A percentile compares a stretch with the other conserved stretches of the same genome.
Evolutionary conservation across 768 basidiomycete genomes (phyloP).

Genomic region (Trametopsis cervina): DNA sequence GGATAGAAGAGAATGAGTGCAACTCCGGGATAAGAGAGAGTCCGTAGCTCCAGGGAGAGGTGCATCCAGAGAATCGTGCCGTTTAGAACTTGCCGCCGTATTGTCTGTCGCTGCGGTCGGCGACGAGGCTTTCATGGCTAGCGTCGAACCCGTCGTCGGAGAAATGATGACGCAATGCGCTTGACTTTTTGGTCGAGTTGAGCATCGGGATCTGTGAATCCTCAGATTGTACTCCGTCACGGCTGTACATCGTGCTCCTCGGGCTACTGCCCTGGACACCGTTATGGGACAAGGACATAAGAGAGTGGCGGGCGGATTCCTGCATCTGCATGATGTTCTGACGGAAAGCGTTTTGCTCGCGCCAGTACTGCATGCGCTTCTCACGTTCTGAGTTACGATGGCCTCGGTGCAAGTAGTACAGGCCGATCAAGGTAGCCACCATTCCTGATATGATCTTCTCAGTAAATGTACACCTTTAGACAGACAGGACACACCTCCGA

Average conservation of each 20-base stretch:
- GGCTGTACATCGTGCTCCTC: conserved; percentile 43
- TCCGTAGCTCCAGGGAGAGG: neutral
- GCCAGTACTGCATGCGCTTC: conserved; percentile 85
- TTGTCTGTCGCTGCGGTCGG: conserved; percentile 24
- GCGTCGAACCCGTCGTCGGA: conserved; percentile 44
- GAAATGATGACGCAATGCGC: conserved; percentile 46
- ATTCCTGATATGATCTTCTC: conserved; percentile 45
- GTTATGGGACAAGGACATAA: conserved; percentile 42
- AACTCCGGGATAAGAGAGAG: neutral
- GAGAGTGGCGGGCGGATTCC: conserved; percentile 62
- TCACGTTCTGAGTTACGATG: conserved; percentile 72
- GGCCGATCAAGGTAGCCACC: conserved; percentile 56
- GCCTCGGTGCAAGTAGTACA: conserved; percentile 67
- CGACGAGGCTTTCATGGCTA: conserved; percentile 40
- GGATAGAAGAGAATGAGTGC: too few species aligned
- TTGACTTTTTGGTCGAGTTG: conserved; percentile 34
- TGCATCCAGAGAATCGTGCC: neutral
- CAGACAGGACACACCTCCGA: conserved; percentile 70
- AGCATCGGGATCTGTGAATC: conserved; percentile 52
- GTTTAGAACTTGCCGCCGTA: conserved; percentile 14
- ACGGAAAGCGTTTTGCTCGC: conserved; percentile 82
- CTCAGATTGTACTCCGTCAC: conserved; percentile 39
- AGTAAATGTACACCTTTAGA: neutral
- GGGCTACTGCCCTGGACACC: conserved; percentile 33
- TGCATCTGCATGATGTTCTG: conserved; percentile 77